A percentile compares a stretch with the other conserved stretches of the same genome.
Conservation (phyloP, 192 early-diverging fungal species). For the Pilaira anomala region DNA sequence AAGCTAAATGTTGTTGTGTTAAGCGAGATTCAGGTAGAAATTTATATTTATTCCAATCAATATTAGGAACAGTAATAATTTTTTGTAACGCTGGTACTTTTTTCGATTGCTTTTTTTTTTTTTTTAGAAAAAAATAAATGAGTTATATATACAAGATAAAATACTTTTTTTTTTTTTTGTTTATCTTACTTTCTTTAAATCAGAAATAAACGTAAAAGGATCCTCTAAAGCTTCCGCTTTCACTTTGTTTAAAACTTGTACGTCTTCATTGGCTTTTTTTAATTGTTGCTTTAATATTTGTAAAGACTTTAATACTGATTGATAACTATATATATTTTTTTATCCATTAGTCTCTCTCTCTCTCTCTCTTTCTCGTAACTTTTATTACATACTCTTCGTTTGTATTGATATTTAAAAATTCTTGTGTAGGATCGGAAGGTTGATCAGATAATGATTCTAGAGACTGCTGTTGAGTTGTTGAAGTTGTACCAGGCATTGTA, state of each 20-base stretch:
- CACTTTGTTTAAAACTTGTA: slow-evolving; percentile 35
- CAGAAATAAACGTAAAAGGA: slow-evolving; percentile 40
- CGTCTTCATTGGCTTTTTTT: slow-evolving; percentile 40
- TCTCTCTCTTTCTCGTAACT: not conserved
- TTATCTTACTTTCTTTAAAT: not conserved
- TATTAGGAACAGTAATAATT: slow-evolving; percentile 30
- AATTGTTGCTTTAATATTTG: slow-evolving; percentile 37
- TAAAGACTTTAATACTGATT: slow-evolving; percentile 23
- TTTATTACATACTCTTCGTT: slow-evolving; percentile 6
- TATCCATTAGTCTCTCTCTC: not conserved
- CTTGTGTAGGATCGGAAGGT: too few species aligned
- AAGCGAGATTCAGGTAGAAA: slow-evolving; percentile 28
- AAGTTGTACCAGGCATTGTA: not conserved
- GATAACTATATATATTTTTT: slow-evolving; percentile 25
- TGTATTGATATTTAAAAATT: not conserved
- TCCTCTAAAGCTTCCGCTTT: slow-evolving; percentile 43
- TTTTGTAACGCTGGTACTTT: slow-evolving; percentile 29
- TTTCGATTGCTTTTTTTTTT: not conserved
- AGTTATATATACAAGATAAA: not conserved
- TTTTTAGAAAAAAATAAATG: not conserved
- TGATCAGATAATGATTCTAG: too few species aligned
- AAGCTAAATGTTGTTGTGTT: slow-evolving; percentile 19
- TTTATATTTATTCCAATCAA: slow-evolving; percentile 35
- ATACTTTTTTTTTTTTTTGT: too few species aligned
- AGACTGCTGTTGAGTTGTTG: not conserved